phyloP scores from a whole-genome alignment of 306 rosid genomes.

The Cicer chorassanicum region DNA sequence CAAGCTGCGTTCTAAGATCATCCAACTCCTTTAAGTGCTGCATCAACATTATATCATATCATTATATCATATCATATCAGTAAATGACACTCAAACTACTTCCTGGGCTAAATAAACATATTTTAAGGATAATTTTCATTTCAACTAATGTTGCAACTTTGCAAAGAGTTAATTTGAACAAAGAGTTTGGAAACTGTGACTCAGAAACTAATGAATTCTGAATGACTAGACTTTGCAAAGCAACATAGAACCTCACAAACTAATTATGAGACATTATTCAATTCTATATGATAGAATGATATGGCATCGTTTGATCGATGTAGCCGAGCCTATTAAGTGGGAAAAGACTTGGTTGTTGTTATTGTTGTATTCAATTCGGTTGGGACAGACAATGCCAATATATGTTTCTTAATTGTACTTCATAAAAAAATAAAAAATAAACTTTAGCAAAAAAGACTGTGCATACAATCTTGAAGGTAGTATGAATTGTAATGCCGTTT shows the following conservation, averaged over 20 bases:
- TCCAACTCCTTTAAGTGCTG: constrained; percentile 85
- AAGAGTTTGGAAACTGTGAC: background rate
- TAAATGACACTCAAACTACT: constrained; percentile 25
- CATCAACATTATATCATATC: constrained; percentile 40
- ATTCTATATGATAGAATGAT: background rate
- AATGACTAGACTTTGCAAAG: constrained; percentile 15
- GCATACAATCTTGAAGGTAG: background rate
- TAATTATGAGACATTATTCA: background rate
- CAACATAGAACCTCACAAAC: background rate
- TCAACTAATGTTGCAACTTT: background rate
- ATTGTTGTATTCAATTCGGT: too few relatives aligned
- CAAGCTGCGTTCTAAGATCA: constrained; percentile 72
- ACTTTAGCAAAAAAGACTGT: background rate
- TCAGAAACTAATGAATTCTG: constrained; percentile 11
- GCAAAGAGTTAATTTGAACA: too few relatives aligned
- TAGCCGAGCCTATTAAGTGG: too few relatives aligned
- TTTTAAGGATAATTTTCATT: constrained; percentile 9
- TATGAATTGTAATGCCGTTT: background rate
- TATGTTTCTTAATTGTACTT: background rate
- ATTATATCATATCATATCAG: constrained; percentile 28
- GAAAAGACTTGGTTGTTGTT: too few relatives aligned
- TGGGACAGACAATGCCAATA: background rate
- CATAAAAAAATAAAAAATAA: background rate
- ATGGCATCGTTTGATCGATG: too few relatives aligned
- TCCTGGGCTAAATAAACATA: background rate